Conservation (phyloP, 2,329 filamentous ascomycete genomes). For the Verticillium isaacii region DNA sequence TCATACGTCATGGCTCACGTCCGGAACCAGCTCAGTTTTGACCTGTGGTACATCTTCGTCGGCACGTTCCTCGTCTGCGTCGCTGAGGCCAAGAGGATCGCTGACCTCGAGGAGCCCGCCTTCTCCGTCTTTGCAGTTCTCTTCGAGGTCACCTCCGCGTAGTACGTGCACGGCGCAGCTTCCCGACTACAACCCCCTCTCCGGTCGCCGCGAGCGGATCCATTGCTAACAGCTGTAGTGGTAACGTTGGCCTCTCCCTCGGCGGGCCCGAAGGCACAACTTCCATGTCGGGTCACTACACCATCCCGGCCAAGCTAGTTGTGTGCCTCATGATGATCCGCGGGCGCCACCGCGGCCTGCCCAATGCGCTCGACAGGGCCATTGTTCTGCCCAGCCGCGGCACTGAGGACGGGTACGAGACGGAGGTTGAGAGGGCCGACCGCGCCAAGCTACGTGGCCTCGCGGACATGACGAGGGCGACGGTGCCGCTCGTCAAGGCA, state of each 20-base stretch:
- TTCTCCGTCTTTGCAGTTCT: constrained; percentile 24
- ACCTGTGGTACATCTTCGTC: constrained; percentile 35
- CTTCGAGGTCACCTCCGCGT: constrained; percentile 28
- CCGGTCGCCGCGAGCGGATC: not conserved
- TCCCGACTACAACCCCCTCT: too few relatives aligned
- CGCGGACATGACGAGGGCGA: too few relatives aligned
- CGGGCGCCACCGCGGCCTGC: constrained; percentile 28
- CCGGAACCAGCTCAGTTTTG: constrained; percentile 32
- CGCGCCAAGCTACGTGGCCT: too few relatives aligned
- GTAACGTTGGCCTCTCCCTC: constrained; percentile 30
- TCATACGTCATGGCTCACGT: constrained; percentile 27
- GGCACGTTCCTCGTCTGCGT: constrained; percentile 31
- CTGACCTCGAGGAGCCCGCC: constrained; percentile 4
- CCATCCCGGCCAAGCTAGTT: constrained; percentile 27
- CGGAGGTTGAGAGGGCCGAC: not conserved
- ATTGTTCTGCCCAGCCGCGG: constrained; percentile 14
- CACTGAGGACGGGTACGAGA: constrained; percentile 10
- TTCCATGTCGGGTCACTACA: constrained; percentile 25
- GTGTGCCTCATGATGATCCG: constrained; percentile 33
- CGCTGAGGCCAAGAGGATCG: constrained; percentile 2
- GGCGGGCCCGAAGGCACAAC: constrained; percentile 24
- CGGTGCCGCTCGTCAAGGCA: too few relatives aligned
- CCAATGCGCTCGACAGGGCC: constrained; percentile 27
- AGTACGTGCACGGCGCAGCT: constrained; percentile 16
- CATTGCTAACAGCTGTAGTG: constrained; percentile 15